phyloP scores from a whole-genome alignment of 176 grass and related monocot species.

The Oryza coarctata region DNA sequence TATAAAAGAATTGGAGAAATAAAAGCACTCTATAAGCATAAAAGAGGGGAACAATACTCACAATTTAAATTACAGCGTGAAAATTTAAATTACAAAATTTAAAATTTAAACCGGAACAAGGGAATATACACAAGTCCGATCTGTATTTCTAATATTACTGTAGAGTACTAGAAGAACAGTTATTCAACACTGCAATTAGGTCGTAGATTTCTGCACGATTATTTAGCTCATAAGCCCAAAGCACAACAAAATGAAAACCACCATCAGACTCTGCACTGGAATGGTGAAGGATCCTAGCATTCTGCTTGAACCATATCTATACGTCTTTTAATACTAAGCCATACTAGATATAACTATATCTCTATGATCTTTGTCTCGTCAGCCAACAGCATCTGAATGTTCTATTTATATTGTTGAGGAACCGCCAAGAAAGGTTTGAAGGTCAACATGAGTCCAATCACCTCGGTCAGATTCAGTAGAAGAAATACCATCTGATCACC shows the following conservation, averaged over 20 bases:
- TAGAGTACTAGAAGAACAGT: no score
- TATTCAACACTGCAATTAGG: no score
- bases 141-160: no score
- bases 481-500: constrained; percentile 51
- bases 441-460: constrained; percentile 34
- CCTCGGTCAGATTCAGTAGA: constrained; percentile 34
- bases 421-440: constrained; percentile 51
- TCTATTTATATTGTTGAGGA: not conserved
- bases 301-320: not conserved
- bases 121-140: no score
- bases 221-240: not conserved
- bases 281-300: no score
- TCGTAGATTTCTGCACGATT: no score
- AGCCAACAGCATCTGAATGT: not conserved
- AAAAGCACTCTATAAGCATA: no score
- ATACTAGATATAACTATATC: not conserved
- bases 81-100: no score
- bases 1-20: no score
- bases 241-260: not conserved
- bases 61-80: no score
- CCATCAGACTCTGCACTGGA: not conserved
- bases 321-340: not conserved
- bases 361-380: not conserved
- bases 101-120: no score
- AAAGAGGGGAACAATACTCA: no score